A percentile compares a stretch with the other conserved stretches of the same genome.
Evolutionary conservation across 176 grass and related monocot genomes (phyloP).

Genomic region (Cymbopogon citratus): DNA sequence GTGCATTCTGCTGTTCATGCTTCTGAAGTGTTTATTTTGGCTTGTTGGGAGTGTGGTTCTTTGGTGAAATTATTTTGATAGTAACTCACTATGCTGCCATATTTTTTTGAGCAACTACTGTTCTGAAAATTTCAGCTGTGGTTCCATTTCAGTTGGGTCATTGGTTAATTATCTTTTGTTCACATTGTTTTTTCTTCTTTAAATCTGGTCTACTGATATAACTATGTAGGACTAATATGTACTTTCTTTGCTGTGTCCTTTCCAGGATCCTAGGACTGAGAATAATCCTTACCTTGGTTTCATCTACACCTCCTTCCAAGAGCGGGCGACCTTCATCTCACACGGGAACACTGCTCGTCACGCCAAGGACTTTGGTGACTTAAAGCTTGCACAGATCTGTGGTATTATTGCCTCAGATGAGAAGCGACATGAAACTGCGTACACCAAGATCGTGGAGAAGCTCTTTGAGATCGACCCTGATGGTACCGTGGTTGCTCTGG

Average conservation of each 20-base stretch:
- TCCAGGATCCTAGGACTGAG: constrained; percentile 97
- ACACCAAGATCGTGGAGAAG: constrained; percentile 95
- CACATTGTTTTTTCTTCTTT: background rate
- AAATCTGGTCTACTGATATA: background rate
- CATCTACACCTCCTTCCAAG: constrained; percentile 96
- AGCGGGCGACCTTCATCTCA: constrained; percentile 87
- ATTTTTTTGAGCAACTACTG: background rate
- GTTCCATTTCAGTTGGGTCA: background rate
- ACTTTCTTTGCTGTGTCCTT: background rate
- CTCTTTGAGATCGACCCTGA: constrained; percentile 90
- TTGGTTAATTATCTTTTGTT: background rate
- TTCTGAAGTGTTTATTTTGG: background rate
- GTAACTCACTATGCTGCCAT: background rate
- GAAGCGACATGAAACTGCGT: constrained; percentile 92
- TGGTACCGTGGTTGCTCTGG: constrained; percentile 61
- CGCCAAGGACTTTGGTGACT: constrained; percentile 83
- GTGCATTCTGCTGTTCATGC: background rate
- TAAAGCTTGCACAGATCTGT: constrained; percentile 86
- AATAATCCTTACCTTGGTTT: constrained; percentile 96
- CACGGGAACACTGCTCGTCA: constrained; percentile 91
- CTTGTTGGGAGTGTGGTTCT: background rate
- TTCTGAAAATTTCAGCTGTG: background rate
- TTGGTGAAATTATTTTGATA: background rate
- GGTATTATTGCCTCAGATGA: constrained; percentile 90
- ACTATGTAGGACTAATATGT: background rate